These are phyloP conservation scores for Echria macrotheca DNA, from an alignment of 495 filamentous ascomycete species.

Conservation along the genomic window DNA sequence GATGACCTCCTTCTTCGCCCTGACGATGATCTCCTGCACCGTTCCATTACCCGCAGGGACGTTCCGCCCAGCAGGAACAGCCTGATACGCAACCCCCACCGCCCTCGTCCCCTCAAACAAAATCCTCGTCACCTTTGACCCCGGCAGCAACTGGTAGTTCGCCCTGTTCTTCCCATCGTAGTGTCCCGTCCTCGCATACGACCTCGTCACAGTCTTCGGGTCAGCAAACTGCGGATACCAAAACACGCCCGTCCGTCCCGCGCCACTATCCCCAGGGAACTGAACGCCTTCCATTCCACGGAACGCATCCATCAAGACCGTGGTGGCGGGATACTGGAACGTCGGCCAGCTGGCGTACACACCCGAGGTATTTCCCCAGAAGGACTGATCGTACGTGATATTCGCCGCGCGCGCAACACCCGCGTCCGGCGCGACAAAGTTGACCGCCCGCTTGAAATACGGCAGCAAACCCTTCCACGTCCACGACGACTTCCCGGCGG, in stretches of 20 bases:
- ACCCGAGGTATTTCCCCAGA: conserved; percentile 38
- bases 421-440: conserved; percentile 33
- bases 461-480: conserved; percentile 42
- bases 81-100: conserved; percentile 33
- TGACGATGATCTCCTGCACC: conserved; percentile 21
- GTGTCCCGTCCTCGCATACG: conserved; percentile 39
- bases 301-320: conserved; percentile 33
- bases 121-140: conserved; percentile 34
- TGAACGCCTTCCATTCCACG: conserved; percentile 34
- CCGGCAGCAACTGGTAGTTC: conserved; percentile 36
- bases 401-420: conserved; percentile 30
- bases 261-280: conserved; percentile 37
- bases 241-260: conserved; percentile 36
- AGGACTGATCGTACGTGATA: conserved; percentile 36
- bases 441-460: conserved; percentile 42
- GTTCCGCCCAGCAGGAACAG: too few relatives aligned
- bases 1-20: conserved; percentile 51
- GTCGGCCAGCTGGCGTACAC: conserved; percentile 40
- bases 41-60: too few relatives aligned
- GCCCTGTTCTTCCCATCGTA: conserved; percentile 27
- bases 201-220: conserved; percentile 30
- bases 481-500: conserved; percentile 34
- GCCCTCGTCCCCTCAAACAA: conserved; percentile 32
- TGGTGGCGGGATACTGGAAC: conserved; percentile 37
- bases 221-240: conserved; percentile 45